Base-by-base conservation (phyloP, 192 early-diverging fungal species). In the Physocladia obscura region DNA sequence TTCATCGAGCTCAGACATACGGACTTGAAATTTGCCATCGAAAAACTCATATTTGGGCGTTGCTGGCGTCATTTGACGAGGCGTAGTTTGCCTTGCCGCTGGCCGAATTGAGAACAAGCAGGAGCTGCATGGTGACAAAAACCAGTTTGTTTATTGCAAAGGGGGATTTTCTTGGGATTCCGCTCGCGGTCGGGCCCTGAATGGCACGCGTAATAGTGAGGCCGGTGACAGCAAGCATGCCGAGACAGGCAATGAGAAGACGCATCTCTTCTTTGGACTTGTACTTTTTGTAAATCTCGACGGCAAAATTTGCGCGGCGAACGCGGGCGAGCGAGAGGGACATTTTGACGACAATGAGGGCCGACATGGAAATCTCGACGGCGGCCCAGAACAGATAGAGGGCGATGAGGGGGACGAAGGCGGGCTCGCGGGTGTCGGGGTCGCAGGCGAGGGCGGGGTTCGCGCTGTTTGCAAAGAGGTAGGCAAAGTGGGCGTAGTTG, bases 101-200 rank as follows among this genome's bases (percentile, higher is more conserved):
- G 0, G 65, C 65, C 8, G 49, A 55, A n/a, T 38, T 38, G 17
- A 68, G 54, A n/a, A 68, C 31, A 11, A 68, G 32, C 22, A 68
- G 38, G 35, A 68, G 34, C 65, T 68, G 65, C 54, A 57, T 57
- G 3, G 24, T 49, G 11, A 68, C 65, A 56, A 68, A 68, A 29
- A 68, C 65, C 4, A 57, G 6, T n/a, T 52, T 49, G 22, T 44
- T 68, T 6, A 68, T 38, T 31, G 32, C 19, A 35, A 68, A 30
- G 40, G n/a, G 40, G 8, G 11, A n/a, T 44, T n/a, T 44, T 44
- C 11, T 44, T 8, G 40, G 8, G 40, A 44, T 44, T 44, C 40
- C n/a, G 40, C 8, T n/a, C n/a, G n/a, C n/a, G n/a, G n/a, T n/a
- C n/a, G n/a, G n/a, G n/a, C n/a, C n/a, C 40, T n/a, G 11, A 44